Base-by-base conservation (phyloP, 192 early-diverging fungal genomes). In the Phlyctochytrium bullatum region DNA sequence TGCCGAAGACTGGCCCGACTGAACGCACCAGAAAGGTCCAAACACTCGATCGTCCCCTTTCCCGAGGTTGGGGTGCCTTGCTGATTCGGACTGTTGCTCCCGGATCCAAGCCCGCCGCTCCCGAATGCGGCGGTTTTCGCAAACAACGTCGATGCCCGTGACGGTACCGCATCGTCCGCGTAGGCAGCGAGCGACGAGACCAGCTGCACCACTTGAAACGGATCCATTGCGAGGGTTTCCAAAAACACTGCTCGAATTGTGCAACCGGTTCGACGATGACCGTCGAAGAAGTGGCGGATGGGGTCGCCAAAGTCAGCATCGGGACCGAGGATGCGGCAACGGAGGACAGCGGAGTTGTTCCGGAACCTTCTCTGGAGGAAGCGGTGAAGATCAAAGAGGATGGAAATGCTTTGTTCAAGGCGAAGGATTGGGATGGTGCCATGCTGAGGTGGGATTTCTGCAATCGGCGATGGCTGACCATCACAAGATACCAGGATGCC, bases 1-100 rank as follows among this genome's bases (percentile, higher is more conserved):
- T n/a, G n/a, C n/a, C n/a, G n/a, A n/a, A n/a, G n/a, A n/a, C n/a
- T n/a, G n/a, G n/a, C n/a, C n/a, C n/a, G n/a, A n/a, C n/a, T n/a
- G n/a, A n/a, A n/a, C n/a, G n/a, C 27, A 57, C 54, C 54, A 28
- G 6, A 57, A 10, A 57, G 54, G 54, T 57, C 54, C 16, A 28
- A 6, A 57, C 54, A 57, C 25, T 57, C 54, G 16, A 57, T 57
- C 54, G 14, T 27, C 12, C 54, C 54, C 25, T 25, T 14, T 25
- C 20, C 27, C 10, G 54, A 14, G 27, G 10, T 57, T 6, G 54
- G 54, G 10, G 54, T 57, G 10, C 54, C 54, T 14, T 10, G 54
- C 6, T 6, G 6, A 28, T 57, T 57, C 20, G 54, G 54, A 25
- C 54, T 57, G 54, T 25, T 28, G 54, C 10, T 47, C 20, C 40